Base-by-base conservation (phyloP, 2,329 filamentous ascomycete species). In the Ceratocystis eucalypticola region DNA sequence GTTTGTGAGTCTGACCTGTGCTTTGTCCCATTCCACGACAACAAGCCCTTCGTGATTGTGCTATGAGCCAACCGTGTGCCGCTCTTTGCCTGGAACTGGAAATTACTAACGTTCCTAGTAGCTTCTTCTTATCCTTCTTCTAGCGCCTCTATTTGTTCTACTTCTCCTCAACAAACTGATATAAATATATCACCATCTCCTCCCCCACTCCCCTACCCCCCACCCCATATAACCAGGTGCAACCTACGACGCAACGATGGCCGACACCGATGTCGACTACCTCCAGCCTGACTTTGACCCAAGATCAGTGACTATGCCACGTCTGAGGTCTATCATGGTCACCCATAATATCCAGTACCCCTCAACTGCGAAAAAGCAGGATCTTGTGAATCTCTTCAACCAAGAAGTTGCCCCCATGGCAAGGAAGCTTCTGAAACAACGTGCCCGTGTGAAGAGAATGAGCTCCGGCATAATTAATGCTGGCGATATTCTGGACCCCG, bases 241-340 rank as follows among this genome's bases (percentile, higher is more conserved):
- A 41, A 41, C 10, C 37, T 41, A 41, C 37, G 12, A 15, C 37
- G 20, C 61, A 55, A 75, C 64, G 70, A 87, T 87, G 84, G 82
- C 82, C 33, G 84, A 87, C 72, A 78, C 84, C 70, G 89, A 92
- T 70, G 76, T 87, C 71, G 88, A 91, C 70, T 99, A 97, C 74
- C 86, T 97, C 41, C 85, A 92, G 73, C 83, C 89, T 65, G 89
- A 84, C 71, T 97, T 96, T 74, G 91, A 99, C 74, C 86, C 94
- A 22, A 82, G 82, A 73, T 84, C 83, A 70, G 83, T 97, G 69
- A 97, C 91, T 1, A 86, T 97, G 62, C 91, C 94, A 33, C 88
- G 88, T 59, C 80, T 99, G 71, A 89, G 94, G 72, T 93, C 89
- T 62, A 95, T 97, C 70, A 84, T 99, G 67, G 89, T 97, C 72